Conservation (phyloP, 2,329 filamentous ascomycete species). For the Alternaria incomplexa region DNA sequence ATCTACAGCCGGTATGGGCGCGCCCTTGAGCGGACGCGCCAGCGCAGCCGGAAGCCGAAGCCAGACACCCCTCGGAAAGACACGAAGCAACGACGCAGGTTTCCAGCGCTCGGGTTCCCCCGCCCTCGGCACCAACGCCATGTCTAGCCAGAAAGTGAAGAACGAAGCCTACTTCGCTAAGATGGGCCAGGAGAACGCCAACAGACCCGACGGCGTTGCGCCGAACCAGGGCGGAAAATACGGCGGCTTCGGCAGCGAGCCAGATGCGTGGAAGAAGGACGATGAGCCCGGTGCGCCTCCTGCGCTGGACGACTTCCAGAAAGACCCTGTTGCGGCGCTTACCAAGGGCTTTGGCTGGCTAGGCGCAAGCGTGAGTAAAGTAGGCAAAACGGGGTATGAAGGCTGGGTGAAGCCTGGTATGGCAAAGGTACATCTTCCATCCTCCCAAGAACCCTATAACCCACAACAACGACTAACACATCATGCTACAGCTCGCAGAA, state of each 20-base stretch:
- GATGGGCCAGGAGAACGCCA: conserved; percentile 82
- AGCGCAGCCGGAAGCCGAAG: conserved; percentile 46
- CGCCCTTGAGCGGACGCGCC: conserved; percentile 41
- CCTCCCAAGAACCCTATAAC: background rate
- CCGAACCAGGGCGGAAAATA: conserved; percentile 95
- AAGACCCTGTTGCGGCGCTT: conserved; percentile 85
- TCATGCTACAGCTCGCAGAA: conserved; percentile 69
- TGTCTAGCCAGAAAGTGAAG: conserved; percentile 59
- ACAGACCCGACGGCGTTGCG: conserved; percentile 73
- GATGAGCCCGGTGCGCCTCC: conserved; percentile 60
- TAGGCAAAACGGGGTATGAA: conserved; percentile 89
- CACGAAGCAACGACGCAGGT: conserved; percentile 38
- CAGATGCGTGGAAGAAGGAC: conserved; percentile 58
- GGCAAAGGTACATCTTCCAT: conserved; percentile 68
- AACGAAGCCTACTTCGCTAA: conserved; percentile 92
- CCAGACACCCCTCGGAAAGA: conserved; percentile 48
- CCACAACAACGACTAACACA: conserved; percentile 17
- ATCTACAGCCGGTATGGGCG: conserved; percentile 29
- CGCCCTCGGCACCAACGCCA: conserved; percentile 46
- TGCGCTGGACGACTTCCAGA: conserved; percentile 85
- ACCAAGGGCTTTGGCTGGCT: conserved; percentile 97
- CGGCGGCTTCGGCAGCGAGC: conserved; percentile 83
- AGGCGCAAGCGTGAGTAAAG: conserved; percentile 83
- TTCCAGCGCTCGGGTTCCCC: conserved; percentile 46
- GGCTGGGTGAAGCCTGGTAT: conserved; percentile 92